Conservation (phyloP, 2,329 filamentous ascomycete genomes). For the Hypoxylon sp. region DNA sequence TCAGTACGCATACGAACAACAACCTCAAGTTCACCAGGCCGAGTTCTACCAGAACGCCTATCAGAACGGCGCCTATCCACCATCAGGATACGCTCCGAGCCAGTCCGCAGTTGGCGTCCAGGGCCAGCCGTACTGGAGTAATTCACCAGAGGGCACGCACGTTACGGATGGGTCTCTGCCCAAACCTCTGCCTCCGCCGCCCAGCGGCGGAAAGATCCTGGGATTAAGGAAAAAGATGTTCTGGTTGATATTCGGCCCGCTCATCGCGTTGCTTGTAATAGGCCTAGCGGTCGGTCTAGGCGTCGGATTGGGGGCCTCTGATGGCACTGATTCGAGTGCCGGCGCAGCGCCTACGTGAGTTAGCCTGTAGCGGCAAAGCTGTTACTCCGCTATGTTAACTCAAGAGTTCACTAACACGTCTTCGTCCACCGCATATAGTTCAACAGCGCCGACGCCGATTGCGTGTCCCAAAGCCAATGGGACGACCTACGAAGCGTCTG, state of each 20-base stretch:
- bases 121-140: slow-evolving; percentile 12
- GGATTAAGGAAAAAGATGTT: slow-evolving; percentile 37
- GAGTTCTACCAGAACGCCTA: slow-evolving; percentile 11
- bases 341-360: slow-evolving; percentile 1
- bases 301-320: slow-evolving; percentile 31
- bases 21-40: slow-evolving; percentile 7
- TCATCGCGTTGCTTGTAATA: slow-evolving; percentile 36
- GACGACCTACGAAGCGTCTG: slow-evolving; percentile 42
- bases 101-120: background rate
- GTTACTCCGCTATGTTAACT: background rate
- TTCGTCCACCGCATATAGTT: slow-evolving; percentile 18
- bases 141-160: slow-evolving; percentile 21
- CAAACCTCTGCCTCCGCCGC: slow-evolving; percentile 1
- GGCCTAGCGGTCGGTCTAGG: slow-evolving; percentile 41
- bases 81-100: slow-evolving; percentile 19
- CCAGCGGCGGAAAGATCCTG: slow-evolving; percentile 21
- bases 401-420: slow-evolving; percentile 3
- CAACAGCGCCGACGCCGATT: slow-evolving; percentile 24
- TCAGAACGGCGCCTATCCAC: slow-evolving; percentile 7
- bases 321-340: slow-evolving; percentile 6
- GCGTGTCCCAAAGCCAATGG: slow-evolving; percentile 47
- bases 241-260: slow-evolving; percentile 39
- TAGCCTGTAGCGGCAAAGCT: background rate
- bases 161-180: slow-evolving; percentile 9
- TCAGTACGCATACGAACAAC: slow-evolving; percentile 13